Evolutionary conservation across 176 grass and related monocot genomes (phyloP).

Genomic region (Urochloa ruziziensis): DNA sequence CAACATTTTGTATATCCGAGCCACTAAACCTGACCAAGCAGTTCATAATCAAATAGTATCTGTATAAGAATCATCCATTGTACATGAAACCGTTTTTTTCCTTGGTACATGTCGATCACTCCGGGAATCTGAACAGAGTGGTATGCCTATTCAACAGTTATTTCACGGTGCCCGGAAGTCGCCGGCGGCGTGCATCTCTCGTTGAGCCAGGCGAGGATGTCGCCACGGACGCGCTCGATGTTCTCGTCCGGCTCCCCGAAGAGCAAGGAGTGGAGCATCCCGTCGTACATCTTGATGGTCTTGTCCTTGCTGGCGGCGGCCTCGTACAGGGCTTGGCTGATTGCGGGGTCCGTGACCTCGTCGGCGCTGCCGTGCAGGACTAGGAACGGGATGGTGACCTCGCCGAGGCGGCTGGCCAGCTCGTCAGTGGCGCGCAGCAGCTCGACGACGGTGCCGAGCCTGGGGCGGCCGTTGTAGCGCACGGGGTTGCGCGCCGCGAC

Average conservation of each 20-base stretch:
- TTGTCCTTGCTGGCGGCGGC: constrained; percentile 79
- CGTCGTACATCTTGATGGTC: constrained; percentile 86
- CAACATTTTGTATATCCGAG: constrained; percentile 38
- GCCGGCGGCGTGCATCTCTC: constrained; percentile 47
- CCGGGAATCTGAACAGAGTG: background rate
- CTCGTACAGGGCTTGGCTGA: constrained; percentile 70
- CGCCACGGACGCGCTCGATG: constrained; percentile 60
- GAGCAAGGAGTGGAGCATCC: constrained; percentile 93
- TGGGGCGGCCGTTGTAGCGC: constrained; percentile 66
- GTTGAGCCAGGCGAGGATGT: constrained; percentile 80
- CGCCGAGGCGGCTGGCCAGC: constrained; percentile 52
- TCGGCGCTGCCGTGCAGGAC: constrained; percentile 91
- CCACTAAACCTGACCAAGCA: constrained; percentile 25
- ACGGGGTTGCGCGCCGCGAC: constrained; percentile 75
- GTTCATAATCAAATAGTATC: background rate
- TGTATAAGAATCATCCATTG: constrained; percentile 32
- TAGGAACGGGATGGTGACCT: constrained; percentile 85
- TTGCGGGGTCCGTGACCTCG: constrained; percentile 78
- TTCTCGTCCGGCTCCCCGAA: constrained; percentile 85
- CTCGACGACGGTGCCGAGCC: constrained; percentile 83
- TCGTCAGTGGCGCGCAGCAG: constrained; percentile 74
- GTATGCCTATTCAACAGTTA: background rate
- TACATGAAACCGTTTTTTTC: constrained; percentile 19
- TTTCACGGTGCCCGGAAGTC: constrained; percentile 1
- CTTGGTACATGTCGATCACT: background rate